Conservation (phyloP, 176 grass and related monocot genomes). For the Aegilops sharonensis region DNA sequence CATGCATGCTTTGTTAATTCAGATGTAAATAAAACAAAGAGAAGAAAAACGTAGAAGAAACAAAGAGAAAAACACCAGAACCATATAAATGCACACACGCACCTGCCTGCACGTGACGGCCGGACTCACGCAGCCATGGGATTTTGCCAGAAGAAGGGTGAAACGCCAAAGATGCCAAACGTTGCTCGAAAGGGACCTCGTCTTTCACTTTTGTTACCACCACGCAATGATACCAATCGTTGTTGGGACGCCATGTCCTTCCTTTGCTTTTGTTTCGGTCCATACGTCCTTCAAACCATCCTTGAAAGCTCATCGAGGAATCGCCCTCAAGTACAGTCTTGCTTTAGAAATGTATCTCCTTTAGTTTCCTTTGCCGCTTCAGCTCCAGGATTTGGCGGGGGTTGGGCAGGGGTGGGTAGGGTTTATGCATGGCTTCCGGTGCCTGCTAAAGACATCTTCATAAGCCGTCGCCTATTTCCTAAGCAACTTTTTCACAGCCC, state of each 20-base stretch:
- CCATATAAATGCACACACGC: background rate
- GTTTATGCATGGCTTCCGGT: background rate
- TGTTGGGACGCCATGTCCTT: constrained; percentile 27
- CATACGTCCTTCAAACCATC: background rate
- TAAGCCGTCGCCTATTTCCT: background rate
- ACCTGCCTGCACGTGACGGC: constrained; percentile 32
- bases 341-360: constrained; percentile 5
- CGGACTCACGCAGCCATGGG: background rate
- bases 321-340: constrained; percentile 15
- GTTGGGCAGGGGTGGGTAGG: background rate
- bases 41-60: background rate
- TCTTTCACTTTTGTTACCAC: constrained; percentile 2
- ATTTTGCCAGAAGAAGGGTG: constrained; percentile 17
- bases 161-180: constrained; percentile 38
- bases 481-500: background rate
- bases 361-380: background rate
- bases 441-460: background rate
- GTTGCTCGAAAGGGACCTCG: constrained; percentile 35
- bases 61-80: background rate
- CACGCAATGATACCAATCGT: constrained; percentile 31
- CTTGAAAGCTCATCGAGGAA: background rate
- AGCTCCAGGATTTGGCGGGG: background rate
- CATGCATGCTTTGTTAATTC: background rate
- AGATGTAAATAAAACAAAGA: background rate
- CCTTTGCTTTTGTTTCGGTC: constrained; percentile 24